phyloP scores from a whole-genome alignment of 208 protist genomes.

The Leishmania aethiopica region DNA sequence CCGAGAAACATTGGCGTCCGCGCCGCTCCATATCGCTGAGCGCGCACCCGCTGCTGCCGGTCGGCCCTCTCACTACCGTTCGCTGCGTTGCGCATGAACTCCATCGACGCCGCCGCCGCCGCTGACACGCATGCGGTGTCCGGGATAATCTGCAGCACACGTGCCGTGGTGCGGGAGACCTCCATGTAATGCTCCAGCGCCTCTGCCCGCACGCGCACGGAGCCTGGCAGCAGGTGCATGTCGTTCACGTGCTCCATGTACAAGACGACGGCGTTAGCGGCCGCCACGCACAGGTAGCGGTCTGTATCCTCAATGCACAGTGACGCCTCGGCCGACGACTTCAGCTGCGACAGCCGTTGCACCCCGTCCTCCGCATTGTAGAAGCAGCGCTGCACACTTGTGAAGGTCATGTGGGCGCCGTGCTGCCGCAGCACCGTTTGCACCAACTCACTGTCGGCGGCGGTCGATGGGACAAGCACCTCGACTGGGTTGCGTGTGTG shows the following conservation, averaged over 20 bases:
- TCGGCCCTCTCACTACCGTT: neutral
- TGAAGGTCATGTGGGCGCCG: slow-evolving; percentile 66
- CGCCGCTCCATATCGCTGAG: neutral
- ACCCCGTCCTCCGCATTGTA: slow-evolving; percentile 73
- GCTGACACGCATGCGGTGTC: slow-evolving; percentile 4
- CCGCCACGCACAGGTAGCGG: slow-evolving; percentile 81
- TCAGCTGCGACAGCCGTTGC: slow-evolving; percentile 54
- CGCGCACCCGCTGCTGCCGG: neutral
- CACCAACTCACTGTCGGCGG: slow-evolving; percentile 52
- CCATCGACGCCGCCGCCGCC: neutral
- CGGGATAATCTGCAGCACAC: slow-evolving; percentile 65
- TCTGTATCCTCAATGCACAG: slow-evolving; percentile 60
- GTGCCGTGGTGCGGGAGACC: slow-evolving; percentile 60
- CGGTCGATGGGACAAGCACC: slow-evolving; percentile 69
- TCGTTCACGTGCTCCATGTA: slow-evolving; percentile 79
- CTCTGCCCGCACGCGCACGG: slow-evolving; percentile 67
- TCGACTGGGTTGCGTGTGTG: slow-evolving; percentile 76
- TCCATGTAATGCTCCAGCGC: slow-evolving; percentile 75
- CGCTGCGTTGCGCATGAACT: neutral
- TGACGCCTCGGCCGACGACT: slow-evolving; percentile 40
- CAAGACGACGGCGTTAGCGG: slow-evolving; percentile 73
- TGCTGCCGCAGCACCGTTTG: slow-evolving; percentile 67
- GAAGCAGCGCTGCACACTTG: slow-evolving; percentile 70
- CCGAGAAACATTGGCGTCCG: neutral
- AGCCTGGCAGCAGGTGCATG: slow-evolving; percentile 66